Evolutionary conservation across 768 basidiomycete genomes (phyloP).

Genomic region (Podaxis sp.): DNA sequence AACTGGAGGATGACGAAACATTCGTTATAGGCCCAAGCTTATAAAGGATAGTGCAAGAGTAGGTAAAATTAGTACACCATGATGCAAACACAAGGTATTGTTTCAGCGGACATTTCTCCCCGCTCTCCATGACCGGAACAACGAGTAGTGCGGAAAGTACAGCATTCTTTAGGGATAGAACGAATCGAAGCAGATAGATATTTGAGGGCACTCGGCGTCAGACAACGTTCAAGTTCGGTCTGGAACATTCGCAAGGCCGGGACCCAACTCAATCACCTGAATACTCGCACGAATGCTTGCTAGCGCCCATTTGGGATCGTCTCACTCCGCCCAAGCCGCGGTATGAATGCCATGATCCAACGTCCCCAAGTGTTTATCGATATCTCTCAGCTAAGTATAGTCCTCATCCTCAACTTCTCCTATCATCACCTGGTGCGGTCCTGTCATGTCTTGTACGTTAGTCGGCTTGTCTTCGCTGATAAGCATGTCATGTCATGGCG

Average conservation of each 20-base stretch:
- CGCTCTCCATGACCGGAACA: background rate
- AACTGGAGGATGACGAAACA: background rate
- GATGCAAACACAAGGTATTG: background rate
- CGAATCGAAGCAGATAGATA: background rate
- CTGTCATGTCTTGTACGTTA: too few relatives aligned
- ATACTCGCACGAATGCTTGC: too few relatives aligned
- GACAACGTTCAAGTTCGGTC: background rate
- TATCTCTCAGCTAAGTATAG: too few relatives aligned
- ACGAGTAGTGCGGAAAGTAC: background rate
- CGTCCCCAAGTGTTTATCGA: too few relatives aligned
- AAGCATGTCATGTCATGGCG: background rate
- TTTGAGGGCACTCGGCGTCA: background rate
- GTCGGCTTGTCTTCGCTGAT: too few relatives aligned
- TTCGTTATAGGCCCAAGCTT: background rate
- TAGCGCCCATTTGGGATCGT: too few relatives aligned
- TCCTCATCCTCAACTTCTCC: too few relatives aligned
- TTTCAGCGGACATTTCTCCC: background rate
- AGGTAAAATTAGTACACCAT: background rate
- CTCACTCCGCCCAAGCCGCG: too few relatives aligned
- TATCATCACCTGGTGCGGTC: too few relatives aligned
- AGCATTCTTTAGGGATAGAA: background rate
- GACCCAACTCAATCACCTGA: too few relatives aligned
- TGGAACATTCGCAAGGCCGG: too few relatives aligned
- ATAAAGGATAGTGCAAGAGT: background rate
- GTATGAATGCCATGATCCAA: too few relatives aligned